phyloP scores from a whole-genome alignment of 2,329 filamentous ascomycete species.

The Arthrocladium fulminans region DNA sequence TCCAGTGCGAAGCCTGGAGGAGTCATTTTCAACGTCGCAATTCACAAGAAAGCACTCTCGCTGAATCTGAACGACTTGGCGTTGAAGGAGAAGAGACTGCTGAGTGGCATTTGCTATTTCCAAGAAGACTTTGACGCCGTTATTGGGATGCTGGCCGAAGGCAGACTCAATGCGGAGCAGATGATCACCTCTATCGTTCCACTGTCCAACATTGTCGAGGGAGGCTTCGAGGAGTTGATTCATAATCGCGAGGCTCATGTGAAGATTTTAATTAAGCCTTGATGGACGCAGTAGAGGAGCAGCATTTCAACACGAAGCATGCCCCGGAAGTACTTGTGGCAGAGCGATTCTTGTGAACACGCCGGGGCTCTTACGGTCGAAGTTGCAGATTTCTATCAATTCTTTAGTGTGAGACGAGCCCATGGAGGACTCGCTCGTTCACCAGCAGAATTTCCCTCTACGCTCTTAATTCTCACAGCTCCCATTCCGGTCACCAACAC shows the following conservation, averaged over 20 bases:
- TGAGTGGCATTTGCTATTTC: conserved; percentile 25
- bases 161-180: background rate
- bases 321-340: no score
- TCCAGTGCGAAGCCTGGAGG: background rate
- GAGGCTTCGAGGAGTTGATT: background rate
- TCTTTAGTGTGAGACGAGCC: no score
- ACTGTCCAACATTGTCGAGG: background rate
- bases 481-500: no score
- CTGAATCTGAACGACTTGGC: background rate
- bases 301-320: no score
- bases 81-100: conserved; percentile 22
- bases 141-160: background rate
- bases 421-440: no score
- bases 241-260: background rate
- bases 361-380: no score
- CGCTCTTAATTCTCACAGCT: no score
- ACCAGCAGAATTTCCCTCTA: no score
- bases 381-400: no score
- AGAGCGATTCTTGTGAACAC: no score
- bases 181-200: background rate
- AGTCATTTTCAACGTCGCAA: background rate
- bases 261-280: background rate
- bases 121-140: background rate
- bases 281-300: no score
- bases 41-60: background rate